Percentiles rank a stretch among this genome's conserved stretches.
phyloP scores from a whole-genome alignment of 2,329 filamentous ascomycete species.

The Ceratocystiopsis brevicomis region DNA sequence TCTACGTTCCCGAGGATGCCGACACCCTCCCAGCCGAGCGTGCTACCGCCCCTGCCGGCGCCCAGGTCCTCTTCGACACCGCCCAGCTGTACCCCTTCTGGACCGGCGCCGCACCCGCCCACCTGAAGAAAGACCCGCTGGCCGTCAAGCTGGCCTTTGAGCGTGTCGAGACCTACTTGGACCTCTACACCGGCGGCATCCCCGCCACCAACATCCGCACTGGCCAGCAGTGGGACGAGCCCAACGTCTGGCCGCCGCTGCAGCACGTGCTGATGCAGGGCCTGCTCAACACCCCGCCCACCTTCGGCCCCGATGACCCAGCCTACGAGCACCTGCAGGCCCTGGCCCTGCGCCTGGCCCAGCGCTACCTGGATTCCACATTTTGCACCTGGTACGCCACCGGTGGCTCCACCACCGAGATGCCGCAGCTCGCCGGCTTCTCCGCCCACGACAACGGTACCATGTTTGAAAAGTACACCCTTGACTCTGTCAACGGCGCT shows the following conservation, averaged over 20 bases:
- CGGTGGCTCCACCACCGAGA: slow-evolving; percentile 37
- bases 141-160: slow-evolving; percentile 35
- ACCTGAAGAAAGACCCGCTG: slow-evolving; percentile 37
- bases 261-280: slow-evolving; percentile 45
- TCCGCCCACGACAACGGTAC: slow-evolving; percentile 28
- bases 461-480: slow-evolving; percentile 54
- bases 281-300: slow-evolving; percentile 38
- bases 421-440: slow-evolving; percentile 30
- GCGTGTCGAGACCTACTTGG: slow-evolving; percentile 33
- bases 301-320: slow-evolving; percentile 32
- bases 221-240: slow-evolving; percentile 51
- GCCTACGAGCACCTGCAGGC: slow-evolving; percentile 33
- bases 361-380: slow-evolving; percentile 47
- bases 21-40: too few relatives aligned
- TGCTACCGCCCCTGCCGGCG: slow-evolving; percentile 28
- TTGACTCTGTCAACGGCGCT: slow-evolving; percentile 38
- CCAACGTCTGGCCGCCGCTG: slow-evolving; percentile 50
- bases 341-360: slow-evolving; percentile 38
- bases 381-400: slow-evolving; percentile 55
- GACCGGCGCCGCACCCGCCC: slow-evolving; percentile 40
- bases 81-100: slow-evolving; percentile 52
- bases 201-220: slow-evolving; percentile 42
- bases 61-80: slow-evolving; percentile 37
- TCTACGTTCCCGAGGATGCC: slow-evolving; percentile 30
- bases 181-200: slow-evolving; percentile 34